Evolutionary conservation across 768 basidiomycete species (phyloP), one percentile per base, ranked within the genome.

Genomic region (Rhizopogon sp.): DNA sequence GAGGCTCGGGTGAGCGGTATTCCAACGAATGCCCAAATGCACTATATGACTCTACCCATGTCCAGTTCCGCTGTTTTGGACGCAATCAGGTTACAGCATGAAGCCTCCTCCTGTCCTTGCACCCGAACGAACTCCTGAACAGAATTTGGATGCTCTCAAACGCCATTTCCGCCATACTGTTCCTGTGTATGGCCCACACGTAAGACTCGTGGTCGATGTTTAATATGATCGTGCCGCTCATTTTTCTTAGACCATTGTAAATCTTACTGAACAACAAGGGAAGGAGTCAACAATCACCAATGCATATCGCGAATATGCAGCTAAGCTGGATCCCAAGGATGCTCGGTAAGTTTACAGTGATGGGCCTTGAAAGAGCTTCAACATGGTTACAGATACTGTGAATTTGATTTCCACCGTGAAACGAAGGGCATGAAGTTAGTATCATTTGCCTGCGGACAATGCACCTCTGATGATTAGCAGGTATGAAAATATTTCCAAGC

Each of bases 321-420:
- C 79, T 6, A 83, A 83, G 64, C 66, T 85, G 45, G 72, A 73
- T 46, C 70, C 71, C 56, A 77, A 80, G 43, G 80, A 87, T 61
- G 77, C 81, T 17, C 74, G 73, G 88, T 89, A 63, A 43, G 82
- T 67, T 39, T 22, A 35, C 31, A 16, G 10, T 3, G 6, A 35
- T 42, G 37, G 20, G n/a, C 14, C 25, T 43, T 29, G 40, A 33
- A 17, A 8, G 20, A 35, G 35, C 25, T 22, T 35, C 39, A 42
- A 39, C 50, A 42, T 33, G 54, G 31, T 55, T 58, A 43, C 56
- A 91, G 88, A 58, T 93, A 92, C 62, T 72, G 75, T 58, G 87
- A 85, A 64, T 98, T 94, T 64, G 96, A 98, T 68, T 98, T 98
- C 68, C 96, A 98, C 70, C 79, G 75, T 3, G 93, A 97, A 69